phyloP scores from a whole-genome alignment of 352 stramenopile species.

The Saprolegnia parasitica region DNA sequence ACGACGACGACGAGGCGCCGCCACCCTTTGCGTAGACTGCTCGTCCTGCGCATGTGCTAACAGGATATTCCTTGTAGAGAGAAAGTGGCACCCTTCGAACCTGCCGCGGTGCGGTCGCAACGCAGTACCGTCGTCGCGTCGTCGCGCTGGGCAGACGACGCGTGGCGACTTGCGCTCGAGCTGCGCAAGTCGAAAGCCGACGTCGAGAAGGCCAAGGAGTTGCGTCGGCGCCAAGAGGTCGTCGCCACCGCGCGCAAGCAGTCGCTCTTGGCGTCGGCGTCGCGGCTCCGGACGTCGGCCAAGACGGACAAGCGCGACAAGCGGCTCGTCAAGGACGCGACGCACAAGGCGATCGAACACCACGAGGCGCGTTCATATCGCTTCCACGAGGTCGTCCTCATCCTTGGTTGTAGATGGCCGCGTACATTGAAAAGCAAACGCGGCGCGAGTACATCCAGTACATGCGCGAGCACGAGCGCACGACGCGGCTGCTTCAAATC shows the following conservation, averaged over 20 bases:
- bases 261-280: constrained; percentile 40
- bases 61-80: not conserved
- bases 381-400: too few species aligned
- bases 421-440: constrained; percentile 38
- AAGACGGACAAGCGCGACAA: constrained; percentile 33
- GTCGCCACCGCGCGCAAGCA: constrained; percentile 41
- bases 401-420: constrained; percentile 31
- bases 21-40: not conserved
- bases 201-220: constrained; percentile 36
- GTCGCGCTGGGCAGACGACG: constrained; percentile 46
- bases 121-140: not conserved
- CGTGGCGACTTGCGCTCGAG: constrained; percentile 39
- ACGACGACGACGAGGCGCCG: not conserved
- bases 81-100: constrained; percentile 33
- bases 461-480: constrained; percentile 41
- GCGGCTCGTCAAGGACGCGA: constrained; percentile 38
- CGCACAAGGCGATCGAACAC: constrained; percentile 54
- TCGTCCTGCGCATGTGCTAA: too few species aligned
- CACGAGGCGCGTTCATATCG: constrained; percentile 33
- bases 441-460: constrained; percentile 44
- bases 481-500: constrained; percentile 36
- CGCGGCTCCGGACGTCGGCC: constrained; percentile 37
- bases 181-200: constrained; percentile 44
- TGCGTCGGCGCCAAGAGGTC: constrained; percentile 39
- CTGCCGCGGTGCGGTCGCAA: constrained; percentile 29